Conservation (phyloP, 2,329 filamentous ascomycete genomes). For the Calonectria pseudoturangicola region DNA sequence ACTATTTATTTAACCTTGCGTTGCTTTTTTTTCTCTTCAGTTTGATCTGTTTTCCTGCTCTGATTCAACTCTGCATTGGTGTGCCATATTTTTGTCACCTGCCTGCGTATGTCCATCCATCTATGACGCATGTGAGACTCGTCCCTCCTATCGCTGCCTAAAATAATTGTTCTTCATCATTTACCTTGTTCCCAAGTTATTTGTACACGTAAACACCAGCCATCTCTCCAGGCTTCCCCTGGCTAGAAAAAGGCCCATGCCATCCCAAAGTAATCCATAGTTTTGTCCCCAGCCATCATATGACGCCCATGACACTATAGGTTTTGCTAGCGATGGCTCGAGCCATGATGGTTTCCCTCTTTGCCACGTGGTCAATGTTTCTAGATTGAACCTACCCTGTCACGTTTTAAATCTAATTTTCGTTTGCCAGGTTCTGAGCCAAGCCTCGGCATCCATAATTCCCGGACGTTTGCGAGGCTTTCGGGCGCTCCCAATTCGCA, state of each 20-base stretch:
- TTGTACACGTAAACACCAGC: conserved; percentile 4
- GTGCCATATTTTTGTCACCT: too few relatives aligned
- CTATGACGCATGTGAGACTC: conserved; percentile 7
- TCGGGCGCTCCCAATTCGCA: neutral
- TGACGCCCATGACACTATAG: conserved; percentile 11
- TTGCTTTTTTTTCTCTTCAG: too few relatives aligned
- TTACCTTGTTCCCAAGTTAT: neutral
- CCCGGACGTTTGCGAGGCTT: neutral
- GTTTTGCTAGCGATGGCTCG: neutral
- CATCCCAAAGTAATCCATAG: neutral
- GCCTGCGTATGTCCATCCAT: neutral
- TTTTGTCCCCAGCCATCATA: neutral
- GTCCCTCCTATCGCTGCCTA: neutral
- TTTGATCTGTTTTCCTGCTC: too few relatives aligned
- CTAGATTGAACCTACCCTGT: neutral
- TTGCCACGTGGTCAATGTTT: conserved; percentile 16
- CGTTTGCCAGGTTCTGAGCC: neutral
- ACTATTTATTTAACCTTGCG: too few relatives aligned
- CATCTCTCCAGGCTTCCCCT: neutral
- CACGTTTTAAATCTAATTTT: neutral
- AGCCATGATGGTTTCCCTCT: conserved; percentile 11
- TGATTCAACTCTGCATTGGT: too few relatives aligned
- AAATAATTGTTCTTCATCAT: neutral
- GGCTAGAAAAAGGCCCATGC: neutral
- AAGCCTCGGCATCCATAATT: neutral